Conservation (phyloP, 768 basidiomycete genomes). For the Pholiota microspora region DNA sequence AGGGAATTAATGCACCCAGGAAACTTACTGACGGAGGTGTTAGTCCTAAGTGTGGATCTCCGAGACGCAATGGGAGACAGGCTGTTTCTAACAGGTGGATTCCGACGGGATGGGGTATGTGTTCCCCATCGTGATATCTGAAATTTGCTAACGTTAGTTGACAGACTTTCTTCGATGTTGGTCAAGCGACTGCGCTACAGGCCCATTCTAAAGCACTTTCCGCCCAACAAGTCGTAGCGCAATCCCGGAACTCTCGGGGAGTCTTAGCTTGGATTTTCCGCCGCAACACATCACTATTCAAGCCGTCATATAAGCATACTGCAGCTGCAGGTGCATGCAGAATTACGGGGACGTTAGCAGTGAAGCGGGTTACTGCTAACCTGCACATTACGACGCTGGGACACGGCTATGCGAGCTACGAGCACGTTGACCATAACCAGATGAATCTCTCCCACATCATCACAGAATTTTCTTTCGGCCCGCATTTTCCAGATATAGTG, state of each 20-base stretch:
- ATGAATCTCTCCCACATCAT: conserved; percentile 98
- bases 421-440: conserved; percentile 83
- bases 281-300: conserved; percentile 45
- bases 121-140: background rate
- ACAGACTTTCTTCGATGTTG: conserved; percentile 76
- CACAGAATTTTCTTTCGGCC: conserved; percentile 95
- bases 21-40: conserved; percentile 4
- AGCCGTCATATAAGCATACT: conserved; percentile 72
- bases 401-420: conserved; percentile 86
- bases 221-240: conserved; percentile 64
- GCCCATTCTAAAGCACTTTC: conserved; percentile 67
- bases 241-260: conserved; percentile 75
- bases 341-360: conserved; percentile 76
- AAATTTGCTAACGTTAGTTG: background rate
- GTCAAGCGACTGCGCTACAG: conserved; percentile 76
- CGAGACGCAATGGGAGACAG: conserved; percentile 94
- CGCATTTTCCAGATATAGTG: conserved; percentile 91
- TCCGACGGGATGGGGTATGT: conserved; percentile 83
- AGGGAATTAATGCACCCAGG: background rate
- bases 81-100: conserved; percentile 72
- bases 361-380: conserved; percentile 93
- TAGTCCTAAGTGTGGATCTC: conserved; percentile 85
- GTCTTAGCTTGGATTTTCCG: conserved; percentile 58
- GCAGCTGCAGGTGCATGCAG: conserved; percentile 78
- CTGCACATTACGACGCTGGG: conserved; percentile 93